Conservation (phyloP, 2,329 filamentous ascomycete genomes). For the Scedosporium minutisporum region DNA sequence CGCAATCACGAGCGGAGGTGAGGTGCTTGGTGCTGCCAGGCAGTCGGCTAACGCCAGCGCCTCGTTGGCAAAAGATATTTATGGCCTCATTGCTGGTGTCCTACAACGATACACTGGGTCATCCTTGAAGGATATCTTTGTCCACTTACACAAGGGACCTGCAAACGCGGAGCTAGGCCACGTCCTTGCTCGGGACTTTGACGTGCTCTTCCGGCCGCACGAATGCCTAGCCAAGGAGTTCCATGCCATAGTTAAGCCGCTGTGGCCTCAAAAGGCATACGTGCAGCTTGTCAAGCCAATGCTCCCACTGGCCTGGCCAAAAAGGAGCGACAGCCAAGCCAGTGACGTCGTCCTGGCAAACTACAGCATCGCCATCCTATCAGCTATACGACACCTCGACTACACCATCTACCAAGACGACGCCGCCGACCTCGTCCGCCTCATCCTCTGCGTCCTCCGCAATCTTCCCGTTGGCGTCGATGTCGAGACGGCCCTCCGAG, state of each 20-base stretch:
- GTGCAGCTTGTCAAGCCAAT: conserved; percentile 35
- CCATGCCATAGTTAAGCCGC: conserved; percentile 32
- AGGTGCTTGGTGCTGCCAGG: neutral
- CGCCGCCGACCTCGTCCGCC: conserved; percentile 32
- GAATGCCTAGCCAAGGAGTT: conserved; percentile 27
- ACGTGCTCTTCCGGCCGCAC: conserved; percentile 31
- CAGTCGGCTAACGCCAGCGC: neutral
- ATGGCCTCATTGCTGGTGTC: conserved; percentile 21
- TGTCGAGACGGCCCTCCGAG: conserved; percentile 35
- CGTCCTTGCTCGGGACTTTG: conserved; percentile 30
- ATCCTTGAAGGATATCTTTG: conserved; percentile 21
- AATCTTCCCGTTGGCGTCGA: conserved; percentile 32
- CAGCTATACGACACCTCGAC: conserved; percentile 38
- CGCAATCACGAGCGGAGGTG: neutral
- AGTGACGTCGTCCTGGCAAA: conserved; percentile 23
- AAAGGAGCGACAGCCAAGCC: conserved; percentile 14
- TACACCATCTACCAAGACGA: conserved; percentile 45
- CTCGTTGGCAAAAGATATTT: conserved; percentile 7
- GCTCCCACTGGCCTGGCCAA: conserved; percentile 30
- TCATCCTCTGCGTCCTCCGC: conserved; percentile 37
- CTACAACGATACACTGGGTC: conserved; percentile 27
- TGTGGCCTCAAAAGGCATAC: conserved; percentile 42
- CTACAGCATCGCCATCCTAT: conserved; percentile 37
- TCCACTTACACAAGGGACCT: conserved; percentile 25
- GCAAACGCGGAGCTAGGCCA: conserved; percentile 23